These are phyloP conservation scores for Elaeagnus macrophylla DNA, from an alignment of 306 rosid species.

Conservation along the genomic window DNA sequence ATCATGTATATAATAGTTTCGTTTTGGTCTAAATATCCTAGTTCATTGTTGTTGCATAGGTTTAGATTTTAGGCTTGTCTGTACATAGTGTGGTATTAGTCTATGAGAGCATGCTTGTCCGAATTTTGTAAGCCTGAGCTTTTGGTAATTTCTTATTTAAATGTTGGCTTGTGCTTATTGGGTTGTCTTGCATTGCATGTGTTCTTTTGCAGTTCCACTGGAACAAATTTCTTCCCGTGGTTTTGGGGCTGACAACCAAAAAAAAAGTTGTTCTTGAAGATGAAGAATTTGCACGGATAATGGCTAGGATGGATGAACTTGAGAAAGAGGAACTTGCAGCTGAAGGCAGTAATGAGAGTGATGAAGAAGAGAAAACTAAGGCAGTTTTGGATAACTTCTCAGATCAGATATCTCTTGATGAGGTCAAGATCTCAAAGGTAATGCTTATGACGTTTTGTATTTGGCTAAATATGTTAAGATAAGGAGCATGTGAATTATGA, in stretches of 20 bases:
- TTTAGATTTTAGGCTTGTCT: too few relatives aligned
- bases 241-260: conserved; percentile 20
- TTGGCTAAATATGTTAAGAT: conserved; percentile 21
- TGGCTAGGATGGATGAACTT: conserved; percentile 59
- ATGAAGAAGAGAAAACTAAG: conserved; percentile 30
- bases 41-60: too few relatives aligned
- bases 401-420: conserved; percentile 28
- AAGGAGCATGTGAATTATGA: conserved; percentile 9
- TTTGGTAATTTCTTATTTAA: conserved; percentile 1
- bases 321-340: conserved; percentile 79
- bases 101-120: too few relatives aligned
- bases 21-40: too few relatives aligned
- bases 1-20: too few relatives aligned
- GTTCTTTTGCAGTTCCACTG: conserved; percentile 29
- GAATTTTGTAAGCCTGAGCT: too few relatives aligned
- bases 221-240: conserved; percentile 27
- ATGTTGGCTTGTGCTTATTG: too few relatives aligned
- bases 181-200: not conserved
- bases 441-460: conserved; percentile 18
- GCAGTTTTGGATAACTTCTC: conserved; percentile 26
- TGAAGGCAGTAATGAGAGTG: conserved; percentile 25
- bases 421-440: conserved; percentile 35
- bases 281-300: conserved; percentile 46
- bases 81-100: too few relatives aligned
- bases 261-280: conserved; percentile 28